Conservation (phyloP, 805 yeast species). For the Candida morakotiae region DNA sequence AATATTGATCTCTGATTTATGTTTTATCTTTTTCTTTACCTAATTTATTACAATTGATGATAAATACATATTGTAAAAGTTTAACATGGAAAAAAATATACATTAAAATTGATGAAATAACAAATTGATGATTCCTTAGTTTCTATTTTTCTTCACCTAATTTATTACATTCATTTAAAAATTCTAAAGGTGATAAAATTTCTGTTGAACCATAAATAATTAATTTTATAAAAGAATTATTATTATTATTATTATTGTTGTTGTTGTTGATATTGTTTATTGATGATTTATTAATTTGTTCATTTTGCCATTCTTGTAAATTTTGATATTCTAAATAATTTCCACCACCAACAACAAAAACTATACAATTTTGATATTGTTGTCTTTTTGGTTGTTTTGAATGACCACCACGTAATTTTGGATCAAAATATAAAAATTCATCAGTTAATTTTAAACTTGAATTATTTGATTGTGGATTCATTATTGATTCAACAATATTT, state of each 20-base stretch:
- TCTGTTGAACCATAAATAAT: conserved; percentile 88
- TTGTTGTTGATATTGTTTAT: no score
- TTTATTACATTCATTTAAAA: conserved; percentile 59
- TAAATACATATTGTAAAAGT: no score
- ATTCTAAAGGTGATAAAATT: conserved; percentile 64
- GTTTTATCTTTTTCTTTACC: no score
- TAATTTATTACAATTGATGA: no score
- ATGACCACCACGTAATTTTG: conserved; percentile 85
- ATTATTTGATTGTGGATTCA: conserved; percentile 73
- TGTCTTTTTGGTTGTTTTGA: conserved; percentile 85
- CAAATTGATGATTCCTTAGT: background rate
- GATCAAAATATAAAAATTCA: conserved; percentile 87
- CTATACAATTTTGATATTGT: conserved; percentile 74
- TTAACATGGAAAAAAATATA: no score
- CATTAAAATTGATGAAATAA: no score
- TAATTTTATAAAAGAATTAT: conserved; percentile 30
- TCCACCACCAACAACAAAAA: conserved; percentile 96
- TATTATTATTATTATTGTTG: conserved; percentile 12
- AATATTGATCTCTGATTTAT: no score
- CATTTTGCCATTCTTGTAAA: conserved; percentile 77
- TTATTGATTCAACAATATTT: conserved; percentile 82
- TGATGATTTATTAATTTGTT: conserved; percentile 19
- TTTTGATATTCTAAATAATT: conserved; percentile 92
- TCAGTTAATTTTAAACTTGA: conserved; percentile 73
- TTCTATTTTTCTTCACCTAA: no score